Base-by-base conservation (phyloP, 2,329 filamentous ascomycete genomes). In the Triangularia setosa region DNA sequence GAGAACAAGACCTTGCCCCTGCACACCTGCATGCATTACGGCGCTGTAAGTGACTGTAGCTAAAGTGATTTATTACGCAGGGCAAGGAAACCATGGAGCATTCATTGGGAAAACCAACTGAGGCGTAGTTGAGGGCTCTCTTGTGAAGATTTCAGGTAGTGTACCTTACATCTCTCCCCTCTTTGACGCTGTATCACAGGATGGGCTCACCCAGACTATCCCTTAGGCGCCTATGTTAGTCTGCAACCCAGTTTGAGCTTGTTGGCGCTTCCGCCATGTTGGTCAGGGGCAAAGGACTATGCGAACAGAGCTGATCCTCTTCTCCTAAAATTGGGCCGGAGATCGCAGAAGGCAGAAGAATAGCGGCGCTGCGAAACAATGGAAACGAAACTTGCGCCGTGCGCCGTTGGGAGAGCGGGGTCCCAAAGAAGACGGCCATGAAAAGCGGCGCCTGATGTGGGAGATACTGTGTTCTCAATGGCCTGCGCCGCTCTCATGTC, bases 341-440 rank as follows among this genome's bases (percentile, higher is more conserved):
- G n/a, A 9, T 16, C 35, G 57, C 24, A 35, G 58, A 60, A 60
- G 58, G 25, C 18, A 48, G 23, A 21, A 58, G 27, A 55, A 58
- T n/a, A 33, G 28, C 33, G 61, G 61, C 61, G 55, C 25, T 63
- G 55, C 55, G 58, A 68, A 65, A 69, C 67, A 62, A 65, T 62
- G 53, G 21, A 27, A 23, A 33, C n/a, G 21, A 52, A 53, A 55
- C 52, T 55, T 55, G 52, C 52, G 52, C 23, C 52, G 23, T 55
- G 52, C 52, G 52, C 52, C 52, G 52, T 55, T 27, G 27, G 25
- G 57, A 30, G 59, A 56, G 58, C 40, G 59, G 44, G 59, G 61
- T 48, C 60, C 52, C 55, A 60, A 56, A 54, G 28, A 33, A 61
- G 18, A 25, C 24, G 62, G 62, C 48, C 64, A 55, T 33, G 25